These are phyloP conservation scores for Hypsizygus ulmarius DNA, from an alignment of 1,284 basidiomycete species.

Conservation along the genomic window DNA sequence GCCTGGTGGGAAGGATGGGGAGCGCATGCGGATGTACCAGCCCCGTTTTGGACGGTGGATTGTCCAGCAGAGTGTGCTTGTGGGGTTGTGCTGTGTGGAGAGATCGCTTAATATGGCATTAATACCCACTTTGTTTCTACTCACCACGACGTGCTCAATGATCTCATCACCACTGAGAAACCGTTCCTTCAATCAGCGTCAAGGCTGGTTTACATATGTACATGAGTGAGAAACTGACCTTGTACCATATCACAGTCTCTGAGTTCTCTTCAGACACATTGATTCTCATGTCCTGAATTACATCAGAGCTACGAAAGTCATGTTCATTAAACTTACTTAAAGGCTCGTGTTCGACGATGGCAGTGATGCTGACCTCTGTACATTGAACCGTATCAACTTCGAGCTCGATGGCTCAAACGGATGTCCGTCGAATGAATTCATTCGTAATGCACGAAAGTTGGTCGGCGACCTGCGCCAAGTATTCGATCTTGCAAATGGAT, in stretches of 20 bases:
- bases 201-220: conserved; percentile 5
- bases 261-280: conserved; percentile 60
- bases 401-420: background rate
- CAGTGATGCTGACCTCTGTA: conserved; percentile 12
- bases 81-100: conserved; percentile 57
- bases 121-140: conserved; percentile 24
- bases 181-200: conserved; percentile 53
- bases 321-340: background rate
- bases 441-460: background rate
- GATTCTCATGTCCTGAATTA: conserved; percentile 66
- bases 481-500: background rate
- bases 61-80: conserved; percentile 63
- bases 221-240: conserved; percentile 41
- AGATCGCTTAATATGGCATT: conserved; percentile 17
- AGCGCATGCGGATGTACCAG: conserved; percentile 75
- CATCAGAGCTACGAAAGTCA: conserved; percentile 55
- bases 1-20: conserved; percentile 62
- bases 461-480: too few species aligned
- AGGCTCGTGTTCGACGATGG: background rate
- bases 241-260: conserved; percentile 68
- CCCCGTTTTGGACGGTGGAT: conserved; percentile 74
- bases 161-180: conserved; percentile 71
- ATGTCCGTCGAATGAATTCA: background rate
- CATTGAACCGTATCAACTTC: conserved; percentile 7
- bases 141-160: conserved; percentile 66